Conservation (phyloP, 495 filamentous ascomycete species). For the Podospora didyma region DNA sequence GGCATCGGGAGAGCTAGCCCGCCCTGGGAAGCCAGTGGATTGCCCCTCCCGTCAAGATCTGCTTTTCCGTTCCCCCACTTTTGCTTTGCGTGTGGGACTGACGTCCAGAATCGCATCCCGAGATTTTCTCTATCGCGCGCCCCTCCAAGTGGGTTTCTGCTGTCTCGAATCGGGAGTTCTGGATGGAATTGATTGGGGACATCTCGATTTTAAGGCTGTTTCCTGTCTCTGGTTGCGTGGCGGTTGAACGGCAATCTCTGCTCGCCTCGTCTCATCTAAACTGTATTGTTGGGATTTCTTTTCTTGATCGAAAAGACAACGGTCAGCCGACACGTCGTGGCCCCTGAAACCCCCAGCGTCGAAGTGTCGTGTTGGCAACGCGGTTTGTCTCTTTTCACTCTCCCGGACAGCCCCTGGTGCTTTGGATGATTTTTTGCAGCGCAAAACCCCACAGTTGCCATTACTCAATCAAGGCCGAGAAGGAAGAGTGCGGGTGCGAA, state of each 20-base stretch:
- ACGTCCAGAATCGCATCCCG: neutral
- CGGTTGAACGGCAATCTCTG: too few relatives aligned
- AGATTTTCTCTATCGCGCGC: neutral
- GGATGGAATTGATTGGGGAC: neutral
- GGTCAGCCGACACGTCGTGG: neutral
- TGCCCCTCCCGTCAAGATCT: neutral
- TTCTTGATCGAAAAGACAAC: too few relatives aligned
- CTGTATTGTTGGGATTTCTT: too few relatives aligned
- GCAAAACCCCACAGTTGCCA: neutral
- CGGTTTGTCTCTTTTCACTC: neutral
- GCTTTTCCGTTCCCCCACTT: neutral
- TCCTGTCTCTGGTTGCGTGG: too few relatives aligned
- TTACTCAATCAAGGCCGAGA: conserved; percentile 11
- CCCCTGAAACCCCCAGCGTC: neutral
- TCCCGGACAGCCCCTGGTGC: neutral
- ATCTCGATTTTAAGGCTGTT: neutral
- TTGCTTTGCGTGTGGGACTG: neutral
- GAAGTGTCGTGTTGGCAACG: neutral
- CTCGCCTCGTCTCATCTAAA: too few relatives aligned
- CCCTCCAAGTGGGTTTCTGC: neutral
- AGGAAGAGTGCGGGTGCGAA: too few relatives aligned
- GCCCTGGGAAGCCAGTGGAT: neutral
- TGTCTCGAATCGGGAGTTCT: neutral
- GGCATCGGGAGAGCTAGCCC: too few relatives aligned
- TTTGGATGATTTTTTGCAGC: neutral